Conservation (phyloP, 495 filamentous ascomycete genomes). For the Glutinoglossum americanum region DNA sequence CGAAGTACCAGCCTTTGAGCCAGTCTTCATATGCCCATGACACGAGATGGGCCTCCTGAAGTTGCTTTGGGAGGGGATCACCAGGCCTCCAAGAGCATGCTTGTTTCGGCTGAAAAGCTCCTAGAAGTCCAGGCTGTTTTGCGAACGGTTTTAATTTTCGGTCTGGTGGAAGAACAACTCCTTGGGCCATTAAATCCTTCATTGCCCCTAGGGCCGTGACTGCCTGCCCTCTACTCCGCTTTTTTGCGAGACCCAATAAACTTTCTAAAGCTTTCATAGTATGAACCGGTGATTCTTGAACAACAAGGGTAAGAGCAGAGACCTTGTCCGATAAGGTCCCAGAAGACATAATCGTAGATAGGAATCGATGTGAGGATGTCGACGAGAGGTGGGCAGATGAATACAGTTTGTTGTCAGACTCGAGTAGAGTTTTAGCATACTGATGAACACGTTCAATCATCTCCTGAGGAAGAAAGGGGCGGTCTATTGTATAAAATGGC, state of each 20-base stretch:
- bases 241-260: conserved; percentile 56
- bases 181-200: conserved; percentile 82
- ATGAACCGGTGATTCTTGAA: conserved; percentile 90
- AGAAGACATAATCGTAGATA: conserved; percentile 88
- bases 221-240: conserved; percentile 81
- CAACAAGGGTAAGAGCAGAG: conserved; percentile 74
- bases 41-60: conserved; percentile 57
- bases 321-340: conserved; percentile 94
- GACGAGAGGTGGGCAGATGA: conserved; percentile 25
- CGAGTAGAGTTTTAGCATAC: conserved; percentile 51
- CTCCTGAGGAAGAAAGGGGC: conserved; percentile 23
- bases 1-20: conserved; percentile 80
- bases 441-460: conserved; percentile 50
- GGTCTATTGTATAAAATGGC: conserved; percentile 6
- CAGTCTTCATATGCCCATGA: conserved; percentile 88
- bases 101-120: conserved; percentile 34
- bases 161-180: conserved; percentile 60
- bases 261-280: conserved; percentile 73
- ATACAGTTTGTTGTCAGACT: conserved; percentile 49
- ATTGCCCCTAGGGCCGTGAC: conserved; percentile 77
- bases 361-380: conserved; percentile 77
- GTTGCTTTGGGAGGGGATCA: conserved; percentile 41
- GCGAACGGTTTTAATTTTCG: conserved; percentile 60
- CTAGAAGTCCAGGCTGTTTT: conserved; percentile 56
- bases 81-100: conserved; percentile 38